Evolutionary conservation across 2,329 filamentous ascomycete species (phyloP).

Genomic region (Talaromyces piceae): DNA sequence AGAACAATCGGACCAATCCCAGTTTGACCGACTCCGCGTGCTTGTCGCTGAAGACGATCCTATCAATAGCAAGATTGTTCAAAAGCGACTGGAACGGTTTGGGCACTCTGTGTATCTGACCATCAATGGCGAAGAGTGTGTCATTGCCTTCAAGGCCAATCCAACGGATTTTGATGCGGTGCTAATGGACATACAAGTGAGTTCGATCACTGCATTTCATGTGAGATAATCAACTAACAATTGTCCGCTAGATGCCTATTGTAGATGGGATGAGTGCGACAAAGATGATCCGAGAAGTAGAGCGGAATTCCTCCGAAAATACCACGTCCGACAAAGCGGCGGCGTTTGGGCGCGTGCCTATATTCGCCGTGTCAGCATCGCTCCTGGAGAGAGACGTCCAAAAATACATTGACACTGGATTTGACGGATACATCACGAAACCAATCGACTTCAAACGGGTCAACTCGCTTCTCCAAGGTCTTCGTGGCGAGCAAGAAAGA

Average conservation of each 20-base stretch:
- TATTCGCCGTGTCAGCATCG: slow-evolving; percentile 82
- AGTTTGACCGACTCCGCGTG: slow-evolving; percentile 35
- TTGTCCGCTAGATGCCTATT: slow-evolving; percentile 81
- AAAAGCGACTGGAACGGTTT: slow-evolving; percentile 69
- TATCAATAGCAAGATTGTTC: slow-evolving; percentile 74
- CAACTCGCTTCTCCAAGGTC: slow-evolving; percentile 60
- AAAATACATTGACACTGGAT: slow-evolving; percentile 67
- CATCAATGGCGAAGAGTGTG: slow-evolving; percentile 79
- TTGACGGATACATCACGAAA: slow-evolving; percentile 87
- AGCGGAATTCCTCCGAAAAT: slow-evolving; percentile 47
- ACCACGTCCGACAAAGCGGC: slow-evolving; percentile 53
- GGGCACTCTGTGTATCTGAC: slow-evolving; percentile 67
- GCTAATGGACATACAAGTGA: slow-evolving; percentile 87
- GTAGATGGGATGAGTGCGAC: slow-evolving; percentile 76
- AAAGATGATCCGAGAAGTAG: slow-evolving; percentile 71
- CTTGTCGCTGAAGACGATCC: slow-evolving; percentile 84
- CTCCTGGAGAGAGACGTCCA: slow-evolving; percentile 62
- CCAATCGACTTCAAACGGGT: slow-evolving; percentile 76
- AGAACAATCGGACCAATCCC: background rate
- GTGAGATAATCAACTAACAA: slow-evolving; percentile 2
- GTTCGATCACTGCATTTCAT: background rate
- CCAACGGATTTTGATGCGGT: slow-evolving; percentile 64
- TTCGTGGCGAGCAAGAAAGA: slow-evolving; percentile 53
- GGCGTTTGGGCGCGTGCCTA: slow-evolving; percentile 61
- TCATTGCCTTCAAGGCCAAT: slow-evolving; percentile 59